These are phyloP conservation scores for Auricularia cornea DNA, from an alignment of 768 basidiomycete species.

Conservation along the genomic window DNA sequence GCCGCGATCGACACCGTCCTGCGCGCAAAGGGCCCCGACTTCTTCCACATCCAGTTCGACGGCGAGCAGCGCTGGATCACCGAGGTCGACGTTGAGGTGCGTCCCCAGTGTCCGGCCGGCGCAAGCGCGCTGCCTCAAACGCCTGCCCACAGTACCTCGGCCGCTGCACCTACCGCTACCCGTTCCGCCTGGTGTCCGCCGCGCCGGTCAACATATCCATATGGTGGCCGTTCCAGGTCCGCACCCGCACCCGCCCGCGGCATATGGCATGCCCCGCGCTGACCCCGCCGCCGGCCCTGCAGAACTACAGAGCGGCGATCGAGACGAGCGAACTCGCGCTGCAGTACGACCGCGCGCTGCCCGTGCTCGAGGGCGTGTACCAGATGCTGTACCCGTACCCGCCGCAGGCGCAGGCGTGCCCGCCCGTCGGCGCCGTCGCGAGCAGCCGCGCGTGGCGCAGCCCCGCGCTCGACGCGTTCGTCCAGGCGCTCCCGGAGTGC, in stretches of 20 bases:
- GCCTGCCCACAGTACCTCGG: not conserved
- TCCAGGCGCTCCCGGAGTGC: not conserved
- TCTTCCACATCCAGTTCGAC: not conserved
- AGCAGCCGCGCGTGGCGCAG: not conserved
- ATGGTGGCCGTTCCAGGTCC: not conserved
- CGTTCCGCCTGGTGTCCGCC: not conserved
- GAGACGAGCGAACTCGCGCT: not conserved
- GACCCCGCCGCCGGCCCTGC: not conserved
- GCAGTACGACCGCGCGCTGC: not conserved
- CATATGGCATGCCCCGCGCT: not conserved
- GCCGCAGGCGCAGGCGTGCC: not conserved
- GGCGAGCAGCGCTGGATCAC: not conserved
- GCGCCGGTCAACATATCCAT: not conserved
- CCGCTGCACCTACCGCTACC: not conserved
- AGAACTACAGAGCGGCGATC: not conserved
- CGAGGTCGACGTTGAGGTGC: not conserved
- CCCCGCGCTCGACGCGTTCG: not conserved
- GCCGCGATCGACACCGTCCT: not conserved
- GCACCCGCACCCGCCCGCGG: too few relatives aligned
- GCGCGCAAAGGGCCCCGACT: not conserved
- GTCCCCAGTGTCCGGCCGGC: not conserved
- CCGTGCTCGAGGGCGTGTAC: not conserved
- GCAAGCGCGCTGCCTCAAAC: not conserved
- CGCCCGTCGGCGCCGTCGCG: not conserved
- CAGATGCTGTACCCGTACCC: not conserved